phyloP scores from a whole-genome alignment of 1,139 yeast genomes.

The Yamadazyma kanchanaburiensis region DNA sequence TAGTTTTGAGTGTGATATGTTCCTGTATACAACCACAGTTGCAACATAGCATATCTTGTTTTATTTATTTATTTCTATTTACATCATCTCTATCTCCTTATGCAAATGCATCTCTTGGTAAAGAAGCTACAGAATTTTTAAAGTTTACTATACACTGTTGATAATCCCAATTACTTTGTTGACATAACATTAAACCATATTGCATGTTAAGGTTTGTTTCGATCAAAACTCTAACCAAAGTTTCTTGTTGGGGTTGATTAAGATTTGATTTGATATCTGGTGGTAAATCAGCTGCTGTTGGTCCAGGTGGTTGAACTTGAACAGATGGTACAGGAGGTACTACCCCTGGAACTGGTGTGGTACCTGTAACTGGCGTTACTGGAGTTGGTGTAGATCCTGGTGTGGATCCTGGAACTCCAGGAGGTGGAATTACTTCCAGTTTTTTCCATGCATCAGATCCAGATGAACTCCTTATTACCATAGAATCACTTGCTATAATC shows the following conservation, averaged over 20 bases:
- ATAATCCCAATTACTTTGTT: constrained; percentile 85
- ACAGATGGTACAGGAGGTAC: constrained; percentile 1
- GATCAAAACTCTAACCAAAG: constrained; percentile 60
- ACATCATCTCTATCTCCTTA: neutral
- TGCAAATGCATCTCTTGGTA: constrained; percentile 41
- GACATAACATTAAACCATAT: constrained; percentile 80
- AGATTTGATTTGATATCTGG: constrained; percentile 54
- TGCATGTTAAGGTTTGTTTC: constrained; percentile 78
- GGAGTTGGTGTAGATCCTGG: constrained; percentile 1
- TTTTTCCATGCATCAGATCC: constrained; percentile 58
- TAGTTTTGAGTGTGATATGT: too few species aligned
- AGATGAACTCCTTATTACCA: constrained; percentile 63
- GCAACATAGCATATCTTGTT: too few species aligned
- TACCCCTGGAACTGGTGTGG: constrained; percentile 4
- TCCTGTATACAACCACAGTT: too few species aligned
- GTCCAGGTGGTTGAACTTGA: constrained; percentile 5
- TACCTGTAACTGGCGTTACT: neutral
- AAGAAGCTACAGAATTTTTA: constrained; percentile 51
- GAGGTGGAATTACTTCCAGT: constrained; percentile 5
- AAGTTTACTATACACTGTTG: constrained; percentile 69
- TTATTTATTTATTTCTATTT: constrained; percentile 1
- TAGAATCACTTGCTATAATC: constrained; percentile 80
- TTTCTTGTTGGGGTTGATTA: constrained; percentile 57
- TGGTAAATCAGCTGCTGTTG: constrained; percentile 34
- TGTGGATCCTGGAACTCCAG: constrained; percentile 8